Base-by-base conservation (phyloP, 1,284 basidiomycete genomes). In the Ustilago xerochloae region DNA sequence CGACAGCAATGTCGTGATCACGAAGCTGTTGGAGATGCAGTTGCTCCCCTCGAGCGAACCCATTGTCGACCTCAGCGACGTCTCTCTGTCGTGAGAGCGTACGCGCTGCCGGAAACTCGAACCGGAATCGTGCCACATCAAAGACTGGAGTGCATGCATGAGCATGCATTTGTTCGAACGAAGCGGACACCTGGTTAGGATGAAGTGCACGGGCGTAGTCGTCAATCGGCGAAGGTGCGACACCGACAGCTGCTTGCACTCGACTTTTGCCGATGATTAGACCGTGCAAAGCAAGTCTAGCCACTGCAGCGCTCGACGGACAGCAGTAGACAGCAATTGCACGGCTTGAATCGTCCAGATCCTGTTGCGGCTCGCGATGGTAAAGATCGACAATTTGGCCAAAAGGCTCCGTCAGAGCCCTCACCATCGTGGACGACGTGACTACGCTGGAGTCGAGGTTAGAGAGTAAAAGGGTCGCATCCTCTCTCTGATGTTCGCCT, bases 371-470 rank as follows among this genome's bases (percentile, higher is more conserved):
- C 12, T 38, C 22, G 4, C 18, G 24, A 15, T 46, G 26, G 15
- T 9, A 35, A 13, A 58, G 51, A 15, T 58, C 46, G 10, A 43
- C 43, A 8, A 69, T 30, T 6, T 63, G 47, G 24, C 66, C 66
- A 32, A 69, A 69, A 6, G 66, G 66, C 47, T 69, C 66, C 8
- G 47, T 62, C 53, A 69, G 56, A 18, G 66, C 66, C 30, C 61
- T 47, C 7, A 69, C 32, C 56, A 63, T 63, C 9, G 48, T 36
- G 0, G 56, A n/a, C 8, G 60, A 63, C 4, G 66, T 45, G 6
- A 63, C 18, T 12, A 69, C 61, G n/a, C 16, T 46, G 6, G 60
- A 26, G 36, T 69, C 61, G 16, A 69, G 52, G 12, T 47, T 52
- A 7, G 53, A 51, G 20, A 69, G 46, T 10, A 56, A 29, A 5